Evolutionary conservation across 176 grass and related monocot genomes (phyloP).

Genomic region (Musa itinerans): DNA sequence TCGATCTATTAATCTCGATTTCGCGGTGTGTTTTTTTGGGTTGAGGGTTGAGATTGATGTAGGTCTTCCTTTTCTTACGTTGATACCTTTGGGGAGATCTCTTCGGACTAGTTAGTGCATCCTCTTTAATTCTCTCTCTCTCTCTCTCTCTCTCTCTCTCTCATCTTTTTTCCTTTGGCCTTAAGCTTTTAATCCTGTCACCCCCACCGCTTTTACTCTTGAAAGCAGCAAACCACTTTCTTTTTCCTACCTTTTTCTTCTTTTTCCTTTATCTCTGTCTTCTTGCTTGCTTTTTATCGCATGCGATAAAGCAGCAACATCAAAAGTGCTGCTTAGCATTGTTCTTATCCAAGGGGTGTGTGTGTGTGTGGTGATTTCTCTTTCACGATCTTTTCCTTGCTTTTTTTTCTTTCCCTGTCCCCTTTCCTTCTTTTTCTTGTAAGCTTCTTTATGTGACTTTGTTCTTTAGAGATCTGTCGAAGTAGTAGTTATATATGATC

Average conservation of each 20-base stretch:
- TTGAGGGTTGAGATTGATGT: neutral
- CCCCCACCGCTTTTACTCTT: constrained; percentile 16
- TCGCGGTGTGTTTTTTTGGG: too few species aligned
- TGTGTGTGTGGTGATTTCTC: constrained; percentile 1
- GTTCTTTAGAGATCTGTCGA: neutral
- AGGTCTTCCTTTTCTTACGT: neutral
- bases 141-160: neutral
- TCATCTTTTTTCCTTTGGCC: constrained; percentile 9
- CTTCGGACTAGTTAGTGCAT: constrained; percentile 2
- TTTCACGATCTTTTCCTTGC: constrained; percentile 3
- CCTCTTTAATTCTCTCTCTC: constrained; percentile 8
- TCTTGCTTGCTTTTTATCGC: constrained; percentile 9
- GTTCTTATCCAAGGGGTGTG: constrained; percentile 7
- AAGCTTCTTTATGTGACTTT: neutral
- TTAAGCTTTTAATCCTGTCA: constrained; percentile 25
- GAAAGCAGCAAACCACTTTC: constrained; percentile 28
- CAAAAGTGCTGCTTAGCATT: constrained; percentile 9
- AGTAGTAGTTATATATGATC: neutral
- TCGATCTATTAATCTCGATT: neutral
- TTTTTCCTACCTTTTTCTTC: neutral
- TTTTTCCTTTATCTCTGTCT: constrained; percentile 2
- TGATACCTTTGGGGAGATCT: neutral
- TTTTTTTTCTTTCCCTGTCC: neutral
- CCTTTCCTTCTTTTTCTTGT: neutral
- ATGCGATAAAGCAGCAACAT: constrained; percentile 12